Evolutionary conservation across 495 filamentous ascomycete species (phyloP).

Genomic region (Xylaria telfairii): DNA sequence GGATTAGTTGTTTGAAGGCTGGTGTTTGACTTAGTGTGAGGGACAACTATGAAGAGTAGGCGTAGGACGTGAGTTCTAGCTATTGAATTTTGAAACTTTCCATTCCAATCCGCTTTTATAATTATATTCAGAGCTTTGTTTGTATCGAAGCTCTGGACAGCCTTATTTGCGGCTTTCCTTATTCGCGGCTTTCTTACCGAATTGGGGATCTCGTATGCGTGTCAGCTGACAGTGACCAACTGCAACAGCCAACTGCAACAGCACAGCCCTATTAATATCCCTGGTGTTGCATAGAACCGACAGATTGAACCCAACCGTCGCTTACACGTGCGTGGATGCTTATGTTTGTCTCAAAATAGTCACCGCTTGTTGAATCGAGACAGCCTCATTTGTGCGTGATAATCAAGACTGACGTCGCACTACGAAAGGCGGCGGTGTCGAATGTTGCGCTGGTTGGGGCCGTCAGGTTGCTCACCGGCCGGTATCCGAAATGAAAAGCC

Average conservation of each 20-base stretch:
- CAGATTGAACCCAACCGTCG: background rate
- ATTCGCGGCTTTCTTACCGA: background rate
- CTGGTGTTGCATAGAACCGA: background rate
- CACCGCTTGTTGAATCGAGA: constrained; percentile 19
- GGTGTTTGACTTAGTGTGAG: background rate
- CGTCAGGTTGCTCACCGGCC: background rate
- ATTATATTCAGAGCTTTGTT: constrained; percentile 8
- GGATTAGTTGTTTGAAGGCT: background rate
- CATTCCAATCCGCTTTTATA: constrained; percentile 8
- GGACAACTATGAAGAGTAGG: background rate
- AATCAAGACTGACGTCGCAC: background rate
- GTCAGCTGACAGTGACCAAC: constrained; percentile 25
- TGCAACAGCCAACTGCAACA: constrained; percentile 4
- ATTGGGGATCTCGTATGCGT: constrained; percentile 7
- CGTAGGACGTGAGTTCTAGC: background rate
- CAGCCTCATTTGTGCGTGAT: constrained; percentile 3
- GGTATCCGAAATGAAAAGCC: background rate
- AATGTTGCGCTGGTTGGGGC: constrained; percentile 1
- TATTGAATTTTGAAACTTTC: background rate
- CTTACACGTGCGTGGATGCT: constrained; percentile 19
- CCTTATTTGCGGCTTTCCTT: background rate
- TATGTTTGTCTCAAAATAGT: constrained; percentile 22
- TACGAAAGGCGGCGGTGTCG: background rate
- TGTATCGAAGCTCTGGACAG: no score
- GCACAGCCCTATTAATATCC: constrained; percentile 6